Conservation (phyloP, 768 basidiomycete species). For the Calvatia gigantea region DNA sequence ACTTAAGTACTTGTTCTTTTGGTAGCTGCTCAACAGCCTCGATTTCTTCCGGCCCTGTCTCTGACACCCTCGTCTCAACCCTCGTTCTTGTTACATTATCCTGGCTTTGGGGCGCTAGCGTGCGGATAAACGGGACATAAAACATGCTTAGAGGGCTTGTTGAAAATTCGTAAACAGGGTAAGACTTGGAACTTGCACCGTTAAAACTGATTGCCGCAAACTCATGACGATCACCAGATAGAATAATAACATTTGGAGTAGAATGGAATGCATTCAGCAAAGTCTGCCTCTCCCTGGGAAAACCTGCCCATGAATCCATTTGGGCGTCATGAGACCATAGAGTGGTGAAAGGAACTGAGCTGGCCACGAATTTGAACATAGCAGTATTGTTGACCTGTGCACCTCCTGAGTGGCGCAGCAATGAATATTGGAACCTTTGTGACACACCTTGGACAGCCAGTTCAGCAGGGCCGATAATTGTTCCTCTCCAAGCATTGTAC, state of each 20-base stretch:
- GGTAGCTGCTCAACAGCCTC: constrained; percentile 37
- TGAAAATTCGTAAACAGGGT: constrained; percentile 59
- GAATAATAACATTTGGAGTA: constrained; percentile 66
- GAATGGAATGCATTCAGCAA: constrained; percentile 57
- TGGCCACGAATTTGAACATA: constrained; percentile 75
- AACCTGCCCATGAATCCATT: constrained; percentile 70
- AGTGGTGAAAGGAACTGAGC: constrained; percentile 71
- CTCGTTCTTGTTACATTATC: constrained; percentile 34
- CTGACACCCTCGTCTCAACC: constrained; percentile 24
- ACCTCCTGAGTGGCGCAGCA: background rate
- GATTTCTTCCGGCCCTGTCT: constrained; percentile 22
- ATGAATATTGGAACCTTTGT: background rate
- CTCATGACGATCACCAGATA: constrained; percentile 78
- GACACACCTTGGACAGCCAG: constrained; percentile 55
- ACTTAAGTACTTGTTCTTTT: constrained; percentile 51
- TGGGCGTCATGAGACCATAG: constrained; percentile 65
- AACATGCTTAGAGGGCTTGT: constrained; percentile 72
- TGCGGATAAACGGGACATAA: constrained; percentile 57
- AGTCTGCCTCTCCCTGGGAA: constrained; percentile 51
- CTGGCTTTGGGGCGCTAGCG: constrained; percentile 43
- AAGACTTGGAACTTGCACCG: constrained; percentile 26
- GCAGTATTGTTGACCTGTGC: constrained; percentile 61
- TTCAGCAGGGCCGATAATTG: constrained; percentile 59
- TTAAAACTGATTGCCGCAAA: constrained; percentile 70
- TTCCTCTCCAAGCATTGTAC: constrained; percentile 67